These are phyloP conservation scores for Selenicereus undatus DNA, from an alignment of 148 eudicot genomes.

Conservation along the genomic window DNA sequence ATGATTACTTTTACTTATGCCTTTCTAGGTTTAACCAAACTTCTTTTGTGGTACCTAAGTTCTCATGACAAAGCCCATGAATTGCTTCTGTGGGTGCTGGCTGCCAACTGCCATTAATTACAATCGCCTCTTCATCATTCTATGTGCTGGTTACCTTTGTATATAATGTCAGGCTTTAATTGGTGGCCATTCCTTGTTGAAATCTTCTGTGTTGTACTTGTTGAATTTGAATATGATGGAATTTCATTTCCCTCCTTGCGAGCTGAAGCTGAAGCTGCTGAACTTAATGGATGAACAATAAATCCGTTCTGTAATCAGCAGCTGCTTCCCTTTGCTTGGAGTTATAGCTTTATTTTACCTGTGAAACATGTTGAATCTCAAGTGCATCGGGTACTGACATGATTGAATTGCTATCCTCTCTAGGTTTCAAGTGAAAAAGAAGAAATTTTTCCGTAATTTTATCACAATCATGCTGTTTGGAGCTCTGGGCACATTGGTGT, in stretches of 20 bases:
- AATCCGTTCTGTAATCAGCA: not conserved
- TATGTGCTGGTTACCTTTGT: not conserved
- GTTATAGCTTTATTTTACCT: not conserved
- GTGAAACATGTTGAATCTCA: constrained; percentile 8
- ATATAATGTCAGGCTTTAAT: not conserved
- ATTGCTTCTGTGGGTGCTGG: not conserved
- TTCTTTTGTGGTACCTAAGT: not conserved
- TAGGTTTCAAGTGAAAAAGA: constrained; percentile 74
- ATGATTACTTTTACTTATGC: not conserved
- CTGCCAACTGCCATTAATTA: not conserved
- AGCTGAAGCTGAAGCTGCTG: too few species aligned
- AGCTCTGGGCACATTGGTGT: constrained; percentile 58
- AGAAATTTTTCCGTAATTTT: constrained; percentile 64
- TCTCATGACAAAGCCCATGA: not conserved
- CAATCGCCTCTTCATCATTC: not conserved
- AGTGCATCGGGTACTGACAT: constrained; percentile 6
- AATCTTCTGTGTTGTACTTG: not conserved
- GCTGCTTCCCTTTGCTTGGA: constrained; percentile 1
- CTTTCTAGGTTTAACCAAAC: not conserved
- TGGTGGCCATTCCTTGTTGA: not conserved
- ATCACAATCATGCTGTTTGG: constrained; percentile 62
- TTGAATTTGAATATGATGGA: not conserved
- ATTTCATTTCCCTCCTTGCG: too few species aligned
- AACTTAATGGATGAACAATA: not conserved
- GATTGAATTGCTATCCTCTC: constrained; percentile 10